These are phyloP conservation scores for Cercospora zeae-maydis DNA, from an alignment of 2,329 filamentous ascomycete genomes.

Conservation along the genomic window DNA sequence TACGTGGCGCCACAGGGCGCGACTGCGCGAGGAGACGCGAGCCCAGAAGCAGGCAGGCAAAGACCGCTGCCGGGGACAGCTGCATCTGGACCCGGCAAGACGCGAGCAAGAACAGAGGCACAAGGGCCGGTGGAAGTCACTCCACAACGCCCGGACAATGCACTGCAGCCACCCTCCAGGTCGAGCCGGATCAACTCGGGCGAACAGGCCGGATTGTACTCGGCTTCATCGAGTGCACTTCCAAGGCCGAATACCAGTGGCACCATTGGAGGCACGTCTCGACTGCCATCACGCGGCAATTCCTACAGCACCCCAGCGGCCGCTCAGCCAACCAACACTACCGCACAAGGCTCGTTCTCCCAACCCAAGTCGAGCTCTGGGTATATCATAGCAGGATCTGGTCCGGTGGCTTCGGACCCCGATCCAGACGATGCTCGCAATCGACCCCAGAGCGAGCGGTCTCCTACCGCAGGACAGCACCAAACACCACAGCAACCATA, in stretches of 20 bases:
- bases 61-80: slow-evolving; percentile 21
- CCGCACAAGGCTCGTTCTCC: slow-evolving; percentile 83
- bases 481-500: slow-evolving; percentile 50
- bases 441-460: slow-evolving; percentile 56
- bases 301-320: slow-evolving; percentile 86
- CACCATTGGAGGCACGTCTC: slow-evolving; percentile 59
- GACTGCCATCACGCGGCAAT: slow-evolving; percentile 67
- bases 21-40: slow-evolving; percentile 66
- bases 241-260: slow-evolving; percentile 75
- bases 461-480: slow-evolving; percentile 46
- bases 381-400: slow-evolving; percentile 65
- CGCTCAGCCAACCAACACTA: slow-evolving; percentile 81
- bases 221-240: slow-evolving; percentile 38
- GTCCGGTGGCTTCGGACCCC: slow-evolving; percentile 54
- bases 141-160: slow-evolving; percentile 27
- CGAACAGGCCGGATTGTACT: slow-evolving; percentile 42
- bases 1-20: slow-evolving; percentile 90
- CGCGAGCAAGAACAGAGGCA: slow-evolving; percentile 54
- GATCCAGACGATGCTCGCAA: slow-evolving; percentile 47
- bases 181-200: slow-evolving; percentile 47
- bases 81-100: slow-evolving; percentile 33
- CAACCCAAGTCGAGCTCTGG: slow-evolving; percentile 64
- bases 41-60: slow-evolving; percentile 28
- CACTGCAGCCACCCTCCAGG: slow-evolving; percentile 38
- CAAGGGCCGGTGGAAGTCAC: slow-evolving; percentile 50